Evolutionary conservation across 2,329 filamentous ascomycete genomes (phyloP).

Genomic region (Venturia oleaginea): DNA sequence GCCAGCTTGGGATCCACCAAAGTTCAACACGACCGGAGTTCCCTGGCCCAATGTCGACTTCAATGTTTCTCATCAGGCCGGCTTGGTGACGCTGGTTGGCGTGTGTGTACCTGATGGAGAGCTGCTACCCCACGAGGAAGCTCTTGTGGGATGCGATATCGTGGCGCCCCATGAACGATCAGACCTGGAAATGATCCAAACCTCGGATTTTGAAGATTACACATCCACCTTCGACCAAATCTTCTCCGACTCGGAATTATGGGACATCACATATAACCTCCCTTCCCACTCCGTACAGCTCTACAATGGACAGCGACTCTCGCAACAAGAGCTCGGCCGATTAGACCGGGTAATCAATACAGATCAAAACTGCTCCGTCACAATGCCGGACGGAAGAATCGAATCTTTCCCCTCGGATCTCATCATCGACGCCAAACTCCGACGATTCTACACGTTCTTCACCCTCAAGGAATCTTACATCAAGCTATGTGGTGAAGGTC

Average conservation of each 20-base stretch:
- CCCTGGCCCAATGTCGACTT: slow-evolving; percentile 45
- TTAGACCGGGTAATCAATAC: slow-evolving; percentile 34
- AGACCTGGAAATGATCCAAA: slow-evolving; percentile 49
- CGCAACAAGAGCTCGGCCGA: slow-evolving; percentile 32
- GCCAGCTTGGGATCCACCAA: slow-evolving; percentile 39
- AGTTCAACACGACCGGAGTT: slow-evolving; percentile 23
- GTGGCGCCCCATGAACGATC: slow-evolving; percentile 65
- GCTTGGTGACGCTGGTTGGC: slow-evolving; percentile 60
- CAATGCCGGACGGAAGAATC: slow-evolving; percentile 25
- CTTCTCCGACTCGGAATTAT: slow-evolving; percentile 53
- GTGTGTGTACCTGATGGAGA: slow-evolving; percentile 21
- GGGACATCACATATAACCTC: slow-evolving; percentile 49
- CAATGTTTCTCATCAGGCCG: slow-evolving; percentile 72
- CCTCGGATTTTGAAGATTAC: slow-evolving; percentile 55
- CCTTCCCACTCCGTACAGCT: slow-evolving; percentile 33
- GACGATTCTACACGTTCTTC: slow-evolving; percentile 69
- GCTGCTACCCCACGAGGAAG: slow-evolving; percentile 7
- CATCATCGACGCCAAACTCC: slow-evolving; percentile 52
- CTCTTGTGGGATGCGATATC: slow-evolving; percentile 59
- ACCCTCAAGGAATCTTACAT: slow-evolving; percentile 73
- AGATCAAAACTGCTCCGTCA: slow-evolving; percentile 30
- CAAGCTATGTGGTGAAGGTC: slow-evolving; percentile 72
- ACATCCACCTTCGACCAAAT: slow-evolving; percentile 66
- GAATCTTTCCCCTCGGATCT: slow-evolving; percentile 33
- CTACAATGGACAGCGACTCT: slow-evolving; percentile 35